A percentile compares a stretch with the other conserved stretches of the same genome.
Conservation (phyloP, 1,284 basidiomycete genomes). For the Irpex sp. region DNA sequence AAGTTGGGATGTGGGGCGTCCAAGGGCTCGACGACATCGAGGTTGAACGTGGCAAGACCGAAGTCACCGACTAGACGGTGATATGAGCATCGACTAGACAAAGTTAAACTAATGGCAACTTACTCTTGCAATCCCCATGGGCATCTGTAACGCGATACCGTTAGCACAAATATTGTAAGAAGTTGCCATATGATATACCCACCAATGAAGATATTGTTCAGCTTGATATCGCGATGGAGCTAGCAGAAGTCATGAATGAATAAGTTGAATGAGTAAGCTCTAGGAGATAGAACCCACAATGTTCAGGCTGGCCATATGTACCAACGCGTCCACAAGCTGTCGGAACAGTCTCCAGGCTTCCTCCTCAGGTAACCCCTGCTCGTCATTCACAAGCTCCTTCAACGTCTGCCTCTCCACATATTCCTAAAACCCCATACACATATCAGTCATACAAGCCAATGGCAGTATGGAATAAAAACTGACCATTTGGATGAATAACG, state of each 20-base stretch:
- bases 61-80: constrained; percentile 75
- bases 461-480: constrained; percentile 8
- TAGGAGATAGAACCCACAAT: constrained; percentile 43
- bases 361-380: constrained; percentile 70
- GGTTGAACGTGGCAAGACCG: constrained; percentile 82
- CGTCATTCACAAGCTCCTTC: constrained; percentile 69
- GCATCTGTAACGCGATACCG: constrained; percentile 46
- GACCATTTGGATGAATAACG: constrained; percentile 89
- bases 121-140: constrained; percentile 85
- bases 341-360: constrained; percentile 89
- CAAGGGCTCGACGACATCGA: constrained; percentile 68
- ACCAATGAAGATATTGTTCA: constrained; percentile 91
- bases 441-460: background rate
- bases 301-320: constrained; percentile 83
- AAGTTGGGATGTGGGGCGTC: constrained; percentile 46
- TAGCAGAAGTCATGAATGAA: constrained; percentile 16
- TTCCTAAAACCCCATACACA: constrained; percentile 43
- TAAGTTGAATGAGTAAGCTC: no score
- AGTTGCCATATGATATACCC: constrained; percentile 2
- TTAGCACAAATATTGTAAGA: no score
- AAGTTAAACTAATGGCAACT: background rate
- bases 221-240: constrained; percentile 90
- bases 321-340: constrained; percentile 89
- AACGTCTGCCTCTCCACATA: constrained; percentile 85
- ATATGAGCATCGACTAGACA: background rate